Base-by-base conservation (phyloP, 345 rosid genomes). In the Salix udensis region DNA sequence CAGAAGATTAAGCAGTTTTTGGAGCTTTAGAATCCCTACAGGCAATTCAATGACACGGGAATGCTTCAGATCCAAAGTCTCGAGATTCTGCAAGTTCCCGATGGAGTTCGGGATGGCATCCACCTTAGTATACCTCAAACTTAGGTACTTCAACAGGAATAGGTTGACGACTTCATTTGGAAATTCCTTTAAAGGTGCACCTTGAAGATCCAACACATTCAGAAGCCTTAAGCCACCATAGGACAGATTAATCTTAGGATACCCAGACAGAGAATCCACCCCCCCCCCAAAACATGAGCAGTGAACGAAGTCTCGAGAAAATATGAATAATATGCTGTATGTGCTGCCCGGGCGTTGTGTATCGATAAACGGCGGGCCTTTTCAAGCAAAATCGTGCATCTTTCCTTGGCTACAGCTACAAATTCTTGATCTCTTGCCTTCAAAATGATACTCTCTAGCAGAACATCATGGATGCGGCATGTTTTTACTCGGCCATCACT, bases 201-300 rank as follows among this genome's bases (percentile, higher is more conserved):
- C 37, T 36, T 36, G 37, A 36, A 36, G 37, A 36, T 36, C 37
- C 37, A 36, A 5, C 37, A 36, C 37, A 36, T 36, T 36, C 37
- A 36, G 37, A 36, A 36, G 37, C 7, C 37, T 36, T 36, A 36
- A 36, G 37, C 37, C 37, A 6, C 37, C 37, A 36, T 36, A 36
- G 37, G 7, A 36, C 7, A 36, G 37, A 36, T 36, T 36, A 36
- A 36, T 36, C 37, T 36, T 36, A 36, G 37, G 7, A 36, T 36
- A 36, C 37, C 37, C 7, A 36, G 7, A 5, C 37, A 36, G 37
- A 42, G 13, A 42, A 42, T 68, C 76, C 4, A 72, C 77, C 39
- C 50, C 44, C 77, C 39, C 50, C 44, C 64, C 83, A 74, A 23
- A 74, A 81, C 75, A 69, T 68, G 68, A 77, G 74, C 40, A 81